These are phyloP conservation scores for Betula pendula DNA, from an alignment of 306 rosid genomes.

Conservation along the genomic window DNA sequence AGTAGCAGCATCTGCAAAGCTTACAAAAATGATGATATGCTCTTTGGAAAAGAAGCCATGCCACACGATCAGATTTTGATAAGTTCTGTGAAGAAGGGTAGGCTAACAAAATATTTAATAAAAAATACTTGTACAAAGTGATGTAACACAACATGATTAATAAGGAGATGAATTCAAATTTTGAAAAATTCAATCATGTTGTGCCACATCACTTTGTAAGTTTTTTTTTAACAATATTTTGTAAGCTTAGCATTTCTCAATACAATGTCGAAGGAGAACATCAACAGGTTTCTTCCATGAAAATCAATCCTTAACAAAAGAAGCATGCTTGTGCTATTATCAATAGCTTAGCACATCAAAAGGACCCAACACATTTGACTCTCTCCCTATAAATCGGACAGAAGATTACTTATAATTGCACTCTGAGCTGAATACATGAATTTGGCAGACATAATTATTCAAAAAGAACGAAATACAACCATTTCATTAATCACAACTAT, in stretches of 20 bases:
- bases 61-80: background rate
- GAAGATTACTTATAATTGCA: background rate
- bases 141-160: no score
- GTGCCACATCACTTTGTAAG: no score
- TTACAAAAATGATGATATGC: background rate
- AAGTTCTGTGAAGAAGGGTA: no score
- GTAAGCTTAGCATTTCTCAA: no score
- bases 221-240: no score
- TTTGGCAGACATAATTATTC: constrained; percentile 11
- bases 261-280: background rate
- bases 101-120: no score
- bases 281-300: background rate
- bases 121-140: no score
- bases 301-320: background rate
- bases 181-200: no score
- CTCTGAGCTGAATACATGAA: constrained; percentile 9
- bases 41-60: background rate
- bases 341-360: background rate
- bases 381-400: background rate
- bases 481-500: constrained; percentile 15
- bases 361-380: background rate
- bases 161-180: no score
- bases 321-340: background rate
- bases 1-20: background rate
- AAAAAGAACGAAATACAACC: constrained; percentile 14